Conservation (phyloP, 2,329 filamentous ascomycete species). For the Apiospora hydei region DNA sequence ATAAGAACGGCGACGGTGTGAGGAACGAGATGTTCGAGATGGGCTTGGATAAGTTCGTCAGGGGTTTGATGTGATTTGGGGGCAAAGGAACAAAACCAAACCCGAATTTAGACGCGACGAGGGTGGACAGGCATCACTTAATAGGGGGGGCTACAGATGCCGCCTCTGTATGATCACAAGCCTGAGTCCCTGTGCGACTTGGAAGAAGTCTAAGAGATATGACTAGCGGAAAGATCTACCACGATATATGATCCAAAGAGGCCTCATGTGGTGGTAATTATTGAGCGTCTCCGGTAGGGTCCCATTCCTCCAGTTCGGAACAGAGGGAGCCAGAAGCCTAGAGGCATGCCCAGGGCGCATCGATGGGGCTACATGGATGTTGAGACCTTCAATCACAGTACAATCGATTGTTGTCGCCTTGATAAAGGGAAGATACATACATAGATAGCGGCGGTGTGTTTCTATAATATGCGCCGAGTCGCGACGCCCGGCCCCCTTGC, state of each 20-base stretch:
- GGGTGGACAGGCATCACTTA: not conserved
- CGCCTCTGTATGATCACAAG: not conserved
- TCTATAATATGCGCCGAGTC: constrained; percentile 9
- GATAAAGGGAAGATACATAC: not conserved
- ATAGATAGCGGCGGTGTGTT: not conserved
- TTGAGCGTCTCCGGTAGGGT: not conserved
- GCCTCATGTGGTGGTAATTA: not conserved
- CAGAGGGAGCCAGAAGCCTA: too few species aligned
- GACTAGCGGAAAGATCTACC: not conserved
- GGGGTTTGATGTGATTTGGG: constrained; percentile 62
- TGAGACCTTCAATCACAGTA: not conserved
- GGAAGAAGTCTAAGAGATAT: not conserved
- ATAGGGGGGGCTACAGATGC: not conserved
- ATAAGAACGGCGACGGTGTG: constrained; percentile 73
- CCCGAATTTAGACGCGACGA: not conserved
- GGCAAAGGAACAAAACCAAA: not conserved
- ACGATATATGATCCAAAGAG: not conserved
- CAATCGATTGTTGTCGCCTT: not conserved
- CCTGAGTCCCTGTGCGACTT: not conserved
- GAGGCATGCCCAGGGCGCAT: too few species aligned
- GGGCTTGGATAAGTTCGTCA: constrained; percentile 79
- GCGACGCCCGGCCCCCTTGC: not conserved
- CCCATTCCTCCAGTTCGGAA: not conserved
- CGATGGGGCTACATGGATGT: not conserved
- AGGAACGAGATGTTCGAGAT: constrained; percentile 76